Base-by-base conservation (phyloP, 2,329 filamentous ascomycete genomes). In the Didymosphaeria variabile region DNA sequence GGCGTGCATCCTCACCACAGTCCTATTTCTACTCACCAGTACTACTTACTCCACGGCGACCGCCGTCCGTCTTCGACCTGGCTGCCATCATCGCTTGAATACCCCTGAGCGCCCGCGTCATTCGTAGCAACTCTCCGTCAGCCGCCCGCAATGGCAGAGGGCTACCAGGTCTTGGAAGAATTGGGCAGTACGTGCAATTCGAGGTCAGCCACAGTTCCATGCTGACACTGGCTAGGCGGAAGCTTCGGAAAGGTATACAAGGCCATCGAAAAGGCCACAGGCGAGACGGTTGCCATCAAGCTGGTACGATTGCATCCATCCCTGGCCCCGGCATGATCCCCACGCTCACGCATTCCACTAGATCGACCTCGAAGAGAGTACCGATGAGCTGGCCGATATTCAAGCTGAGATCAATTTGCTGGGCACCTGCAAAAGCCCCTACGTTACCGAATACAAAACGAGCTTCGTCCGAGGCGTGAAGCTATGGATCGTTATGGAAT, bases 401-500 rank as follows among this genome's bases (percentile, higher is more conserved):
- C 94, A 99, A 73, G 93, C 97, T 75, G 95, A 99, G 77, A 98
- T 99, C 69, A 91, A 93, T 2, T 91, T 99, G 36, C 85, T 99
- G 63, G 95, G 94, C 80, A 97, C 95, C 56, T 99, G 95, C 82
- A 91, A 91, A 68, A 97, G 94, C 77, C 91, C 91, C 51, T 96
- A 91, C 79, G 93, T 99, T 69, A 98, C 95, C 17, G 92, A 97
- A 77, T 99, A 99, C 85, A 96, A 94, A 78, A 91, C 92, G 23
- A 97, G 94, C 75, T 99, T 98, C 78, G 86, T 98, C n/a, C 89
- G 92, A 69, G 95, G 95, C 29, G 91, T 94, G 77, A 99, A 98
- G 81, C 83, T 99, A 83, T 99, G 95, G 95, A 99, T 99, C 75
- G 93, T 98, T 60, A 99, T 99, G 95, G 95, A 99, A 79, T 99